A percentile compares a stretch with the other conserved stretches of the same genome.
Conservation (phyloP, 202 grass and related monocot species). For the Setaria viridis region DNA sequence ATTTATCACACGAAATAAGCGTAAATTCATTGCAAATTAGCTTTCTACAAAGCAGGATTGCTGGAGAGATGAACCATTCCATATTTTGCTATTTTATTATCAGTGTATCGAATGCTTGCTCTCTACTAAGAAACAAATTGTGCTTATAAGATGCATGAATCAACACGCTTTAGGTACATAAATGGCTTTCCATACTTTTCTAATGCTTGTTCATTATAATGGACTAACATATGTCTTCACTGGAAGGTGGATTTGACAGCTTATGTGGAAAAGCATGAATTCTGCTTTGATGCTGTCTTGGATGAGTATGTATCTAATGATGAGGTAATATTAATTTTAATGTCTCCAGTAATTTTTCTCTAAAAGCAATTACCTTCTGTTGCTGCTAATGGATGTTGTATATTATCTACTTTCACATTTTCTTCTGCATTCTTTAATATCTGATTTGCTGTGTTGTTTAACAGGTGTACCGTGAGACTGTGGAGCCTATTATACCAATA, state of each 20-base stretch:
- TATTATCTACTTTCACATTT: slow-evolving; percentile 12
- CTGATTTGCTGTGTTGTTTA: slow-evolving; percentile 33
- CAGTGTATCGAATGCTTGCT: slow-evolving; percentile 8
- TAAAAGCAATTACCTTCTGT: not conserved
- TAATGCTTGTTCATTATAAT: slow-evolving; percentile 30
- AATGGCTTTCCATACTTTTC: slow-evolving; percentile 8
- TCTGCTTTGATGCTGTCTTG: slow-evolving; percentile 83
- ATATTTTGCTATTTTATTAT: slow-evolving; percentile 29
- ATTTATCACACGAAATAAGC: not conserved
- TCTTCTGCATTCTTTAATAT: not conserved
- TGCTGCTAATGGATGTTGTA: not conserved
- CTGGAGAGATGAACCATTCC: not conserved
- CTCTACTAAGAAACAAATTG: not conserved
- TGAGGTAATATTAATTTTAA: slow-evolving; percentile 61
- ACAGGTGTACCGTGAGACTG: slow-evolving; percentile 90
- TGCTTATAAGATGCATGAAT: slow-evolving; percentile 33
- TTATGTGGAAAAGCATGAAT: slow-evolving; percentile 88
- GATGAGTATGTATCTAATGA: slow-evolving; percentile 83
- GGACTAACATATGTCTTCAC: slow-evolving; percentile 33
- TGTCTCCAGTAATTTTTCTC: not conserved
- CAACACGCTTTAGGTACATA: slow-evolving; percentile 9
- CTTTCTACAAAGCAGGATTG: slow-evolving; percentile 4
- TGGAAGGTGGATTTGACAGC: slow-evolving; percentile 87
- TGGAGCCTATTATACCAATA: slow-evolving; percentile 92
- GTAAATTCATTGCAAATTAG: not conserved